Base-by-base conservation (phyloP, 106 monocot species). In the Platanthera zijinensis region DNA sequence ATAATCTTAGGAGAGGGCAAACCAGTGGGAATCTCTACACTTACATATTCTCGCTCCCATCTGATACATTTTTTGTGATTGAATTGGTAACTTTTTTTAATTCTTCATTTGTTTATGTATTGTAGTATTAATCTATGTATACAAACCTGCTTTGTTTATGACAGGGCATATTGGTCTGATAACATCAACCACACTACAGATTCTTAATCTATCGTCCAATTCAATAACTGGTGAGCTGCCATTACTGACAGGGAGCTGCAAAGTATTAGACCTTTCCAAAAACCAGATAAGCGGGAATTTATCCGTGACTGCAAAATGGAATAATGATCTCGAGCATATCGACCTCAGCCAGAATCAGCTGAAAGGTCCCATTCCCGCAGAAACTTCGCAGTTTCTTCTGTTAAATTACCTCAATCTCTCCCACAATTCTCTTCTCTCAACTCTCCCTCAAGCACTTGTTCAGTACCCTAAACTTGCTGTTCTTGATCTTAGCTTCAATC, bases 171-270 rank as follows among this genome's bases (percentile, higher is more conserved):
- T 94, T 51, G 87, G 91, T 66, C 83, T 87, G 91, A 97, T 97
- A 80, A 97, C 97, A 78, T 97, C 97, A 13, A 84, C 97, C 19
- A 92, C 86, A n/a, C 71, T 97, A 25, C 87, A 75, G 69, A 46
- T 79, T 13, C 89, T 97, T 50, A 97, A 97, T 81, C 91, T 97
- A n/a, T 97, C 97, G 11, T 89, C 91, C 12, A 97, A 97, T 75
- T 53, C 87, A 51, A 78, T 97, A 52, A 83, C 89, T 59, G 97
- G 97, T 39, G 87, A 87, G 50, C 86, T 90, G 72, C 97, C 97
- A 71, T 72, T 97, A 72, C 78, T 97, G 11, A 88, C 87, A 19
- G 97, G 94, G 71, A 85, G 89, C 78, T 97, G 97, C 71, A 79
- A 78, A 11, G 61, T 88, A 52, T 57, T 94, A 9, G 97, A 97